Conservation (phyloP, 1,284 basidiomycete species). For the Cutaneotrichosporon arboriforme region DNA sequence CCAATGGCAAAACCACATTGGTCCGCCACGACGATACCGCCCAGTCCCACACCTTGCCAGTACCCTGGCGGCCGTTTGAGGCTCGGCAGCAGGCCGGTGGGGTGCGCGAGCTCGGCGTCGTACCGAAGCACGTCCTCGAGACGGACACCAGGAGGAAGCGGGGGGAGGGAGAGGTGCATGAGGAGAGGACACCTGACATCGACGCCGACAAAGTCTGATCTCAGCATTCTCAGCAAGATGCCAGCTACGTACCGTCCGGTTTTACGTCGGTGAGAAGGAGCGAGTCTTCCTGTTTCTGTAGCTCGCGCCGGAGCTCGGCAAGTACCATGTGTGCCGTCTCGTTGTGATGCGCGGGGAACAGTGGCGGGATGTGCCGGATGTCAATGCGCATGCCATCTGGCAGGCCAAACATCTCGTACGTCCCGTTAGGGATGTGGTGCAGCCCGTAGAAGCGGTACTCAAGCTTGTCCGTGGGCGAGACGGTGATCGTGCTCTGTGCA, state of each 20-base stretch:
- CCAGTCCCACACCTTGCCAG: slow-evolving; percentile 48
- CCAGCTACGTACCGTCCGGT: slow-evolving; percentile 30
- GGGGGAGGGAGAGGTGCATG: slow-evolving; percentile 39
- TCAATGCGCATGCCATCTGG: slow-evolving; percentile 52
- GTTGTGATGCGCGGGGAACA: slow-evolving; percentile 50
- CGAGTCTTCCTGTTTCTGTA: slow-evolving; percentile 27
- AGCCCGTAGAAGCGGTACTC: slow-evolving; percentile 54
- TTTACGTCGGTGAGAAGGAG: slow-evolving; percentile 30
- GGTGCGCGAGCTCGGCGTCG: slow-evolving; percentile 35
- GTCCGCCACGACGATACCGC: slow-evolving; percentile 64
- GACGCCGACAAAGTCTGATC: slow-evolving; percentile 17
- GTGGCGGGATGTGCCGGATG: slow-evolving; percentile 60
- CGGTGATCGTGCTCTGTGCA: background rate
- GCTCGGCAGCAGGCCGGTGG: slow-evolving; percentile 35
- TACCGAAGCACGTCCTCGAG: slow-evolving; percentile 31
- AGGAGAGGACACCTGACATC: slow-evolving; percentile 32
- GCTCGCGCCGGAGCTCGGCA: slow-evolving; percentile 56
- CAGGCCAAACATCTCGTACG: slow-evolving; percentile 67
- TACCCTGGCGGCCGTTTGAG: slow-evolving; percentile 32
- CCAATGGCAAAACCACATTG: slow-evolving; percentile 71
- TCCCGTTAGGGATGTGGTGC: slow-evolving; percentile 69
- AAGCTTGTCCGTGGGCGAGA: slow-evolving; percentile 14
- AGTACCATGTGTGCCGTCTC: slow-evolving; percentile 60
- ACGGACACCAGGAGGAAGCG: slow-evolving; percentile 27
- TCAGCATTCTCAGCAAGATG: slow-evolving; percentile 4